Conservation (phyloP, 2,329 filamentous ascomycete species). For the Aspergillus novofumigatus region DNA sequence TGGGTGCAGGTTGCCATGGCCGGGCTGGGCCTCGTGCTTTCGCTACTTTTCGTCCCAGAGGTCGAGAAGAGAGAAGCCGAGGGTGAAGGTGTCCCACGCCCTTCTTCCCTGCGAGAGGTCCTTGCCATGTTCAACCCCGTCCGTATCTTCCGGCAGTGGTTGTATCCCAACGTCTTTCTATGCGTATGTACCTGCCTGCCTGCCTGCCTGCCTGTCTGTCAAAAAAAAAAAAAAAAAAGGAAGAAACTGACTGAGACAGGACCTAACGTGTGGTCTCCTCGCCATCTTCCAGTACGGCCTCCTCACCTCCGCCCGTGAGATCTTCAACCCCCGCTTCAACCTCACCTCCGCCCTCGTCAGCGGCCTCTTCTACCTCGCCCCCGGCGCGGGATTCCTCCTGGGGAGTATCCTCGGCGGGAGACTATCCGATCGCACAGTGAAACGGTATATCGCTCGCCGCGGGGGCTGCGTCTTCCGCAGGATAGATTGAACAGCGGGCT, state of each 20-base stretch:
- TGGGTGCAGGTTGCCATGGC: slow-evolving; percentile 71
- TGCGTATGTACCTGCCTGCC: slow-evolving; percentile 43
- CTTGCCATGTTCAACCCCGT: slow-evolving; percentile 57
- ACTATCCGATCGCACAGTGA: slow-evolving; percentile 64
- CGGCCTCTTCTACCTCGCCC: slow-evolving; percentile 71
- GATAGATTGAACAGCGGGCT: slow-evolving; percentile 61
- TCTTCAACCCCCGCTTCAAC: slow-evolving; percentile 69
- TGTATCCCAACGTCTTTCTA: slow-evolving; percentile 65
- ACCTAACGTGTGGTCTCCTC: slow-evolving; percentile 42
- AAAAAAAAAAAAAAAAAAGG: no score
- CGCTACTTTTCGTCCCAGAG: slow-evolving; percentile 65
- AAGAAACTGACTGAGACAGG: slow-evolving; percentile 35
- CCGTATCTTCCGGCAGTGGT: slow-evolving; percentile 56
- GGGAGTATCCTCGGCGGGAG: slow-evolving; percentile 67
- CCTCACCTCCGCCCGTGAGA: slow-evolving; percentile 65
- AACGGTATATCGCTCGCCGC: slow-evolving; percentile 57
- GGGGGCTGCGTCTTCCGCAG: slow-evolving; percentile 61
- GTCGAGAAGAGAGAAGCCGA: slow-evolving; percentile 50
- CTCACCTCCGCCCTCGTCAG: slow-evolving; percentile 62
- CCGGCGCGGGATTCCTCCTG: slow-evolving; percentile 64
- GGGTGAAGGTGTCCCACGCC: slow-evolving; percentile 27
- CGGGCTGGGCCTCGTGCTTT: slow-evolving; percentile 54
- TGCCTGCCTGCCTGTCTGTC: no score
- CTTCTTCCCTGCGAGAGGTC: slow-evolving; percentile 34
- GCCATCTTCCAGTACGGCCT: slow-evolving; percentile 71